phyloP scores from a whole-genome alignment of 805 yeast genomes.

The Ogataea pilisensis region DNA sequence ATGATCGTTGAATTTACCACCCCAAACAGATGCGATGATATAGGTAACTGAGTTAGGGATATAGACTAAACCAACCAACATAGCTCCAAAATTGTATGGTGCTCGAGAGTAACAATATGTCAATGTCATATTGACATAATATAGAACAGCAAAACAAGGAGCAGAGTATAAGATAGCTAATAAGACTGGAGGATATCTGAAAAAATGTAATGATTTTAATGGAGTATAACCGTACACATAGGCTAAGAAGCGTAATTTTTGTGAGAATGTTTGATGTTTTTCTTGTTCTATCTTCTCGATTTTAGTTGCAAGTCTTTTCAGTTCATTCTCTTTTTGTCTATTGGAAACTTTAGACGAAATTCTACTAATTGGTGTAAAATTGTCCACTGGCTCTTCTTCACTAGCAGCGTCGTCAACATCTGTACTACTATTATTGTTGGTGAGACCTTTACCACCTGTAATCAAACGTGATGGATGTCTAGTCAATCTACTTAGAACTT shows the following conservation, averaged over 20 bases:
- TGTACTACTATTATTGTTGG: neutral
- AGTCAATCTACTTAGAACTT: constrained; percentile 34
- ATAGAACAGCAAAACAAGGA: constrained; percentile 65
- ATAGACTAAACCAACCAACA: constrained; percentile 70
- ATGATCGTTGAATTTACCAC: constrained; percentile 76
- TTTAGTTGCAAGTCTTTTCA: constrained; percentile 19
- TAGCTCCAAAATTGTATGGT: constrained; percentile 67
- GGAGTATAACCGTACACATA: constrained; percentile 57
- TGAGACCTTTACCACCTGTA: constrained; percentile 1
- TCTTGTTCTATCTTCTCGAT: constrained; percentile 20
- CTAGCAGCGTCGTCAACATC: constrained; percentile 15
- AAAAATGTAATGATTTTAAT: constrained; percentile 52
- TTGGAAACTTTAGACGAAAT: constrained; percentile 25
- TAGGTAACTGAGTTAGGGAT: constrained; percentile 82
- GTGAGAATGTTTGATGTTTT: constrained; percentile 13
- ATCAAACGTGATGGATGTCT: constrained; percentile 18
- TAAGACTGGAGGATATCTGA: constrained; percentile 71
- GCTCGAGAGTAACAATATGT: constrained; percentile 54
- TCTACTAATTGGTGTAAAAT: constrained; percentile 30
- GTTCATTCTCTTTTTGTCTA: constrained; percentile 15
- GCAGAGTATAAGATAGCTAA: constrained; percentile 64
- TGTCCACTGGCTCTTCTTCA: constrained; percentile 36
- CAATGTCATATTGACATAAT: constrained; percentile 71
- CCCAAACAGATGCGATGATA: constrained; percentile 68
- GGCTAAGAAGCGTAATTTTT: constrained; percentile 24